Evolutionary conservation across 441 rosid genomes (phyloP).

Genomic region (Populus hybrid): DNA sequence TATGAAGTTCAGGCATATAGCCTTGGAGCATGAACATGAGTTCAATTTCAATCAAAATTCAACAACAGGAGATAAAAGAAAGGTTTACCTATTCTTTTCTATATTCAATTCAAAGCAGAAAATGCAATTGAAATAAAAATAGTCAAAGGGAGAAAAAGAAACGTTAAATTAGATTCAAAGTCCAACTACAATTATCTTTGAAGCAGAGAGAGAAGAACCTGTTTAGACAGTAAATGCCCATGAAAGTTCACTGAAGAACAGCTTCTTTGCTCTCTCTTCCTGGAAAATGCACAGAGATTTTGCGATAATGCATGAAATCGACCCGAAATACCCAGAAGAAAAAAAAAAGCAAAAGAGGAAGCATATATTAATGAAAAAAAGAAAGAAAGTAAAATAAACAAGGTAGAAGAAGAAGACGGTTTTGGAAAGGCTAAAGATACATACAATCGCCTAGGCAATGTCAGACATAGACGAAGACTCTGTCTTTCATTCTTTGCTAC

Average conservation of each 20-base stretch:
- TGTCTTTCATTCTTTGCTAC: too few relatives aligned
- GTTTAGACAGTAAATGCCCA: constrained; percentile 4
- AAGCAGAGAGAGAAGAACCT: constrained; percentile 4
- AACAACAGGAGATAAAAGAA: neutral
- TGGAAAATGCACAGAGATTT: constrained; percentile 9
- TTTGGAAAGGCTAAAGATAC: too few relatives aligned
- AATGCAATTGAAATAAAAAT: constrained; percentile 2
- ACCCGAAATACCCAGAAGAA: neutral
- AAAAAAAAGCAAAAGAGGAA: neutral
- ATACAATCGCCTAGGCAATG: too few relatives aligned
- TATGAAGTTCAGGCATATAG: too few relatives aligned
- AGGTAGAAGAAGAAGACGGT: too few relatives aligned
- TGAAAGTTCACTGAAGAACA: neutral
- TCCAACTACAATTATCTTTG: neutral
- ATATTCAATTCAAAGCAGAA: neutral
- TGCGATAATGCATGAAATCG: neutral
- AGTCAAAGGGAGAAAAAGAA: constrained; percentile 12
- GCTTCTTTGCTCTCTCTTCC: neutral
- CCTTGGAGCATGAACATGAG: neutral
- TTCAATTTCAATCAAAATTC: neutral
- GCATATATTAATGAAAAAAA: neutral
- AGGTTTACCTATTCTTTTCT: neutral
- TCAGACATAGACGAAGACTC: neutral
- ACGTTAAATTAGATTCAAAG: neutral
- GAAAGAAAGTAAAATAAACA: neutral